Conservation (phyloP, 495 filamentous ascomycete genomes). For the Staphylotrichum longicolle region DNA sequence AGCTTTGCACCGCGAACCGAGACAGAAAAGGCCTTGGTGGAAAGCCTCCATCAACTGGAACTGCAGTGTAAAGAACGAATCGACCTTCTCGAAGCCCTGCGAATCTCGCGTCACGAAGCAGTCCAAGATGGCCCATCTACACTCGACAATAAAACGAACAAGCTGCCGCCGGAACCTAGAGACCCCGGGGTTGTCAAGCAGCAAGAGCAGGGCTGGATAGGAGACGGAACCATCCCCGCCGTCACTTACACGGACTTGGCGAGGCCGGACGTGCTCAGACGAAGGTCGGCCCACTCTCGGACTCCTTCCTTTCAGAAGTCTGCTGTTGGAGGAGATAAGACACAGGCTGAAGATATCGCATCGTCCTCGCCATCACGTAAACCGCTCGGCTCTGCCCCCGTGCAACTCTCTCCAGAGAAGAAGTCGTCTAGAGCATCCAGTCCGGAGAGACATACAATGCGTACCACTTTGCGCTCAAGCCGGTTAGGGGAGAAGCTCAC, state of each 20-base stretch:
- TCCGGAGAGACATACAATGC: constrained; percentile 79
- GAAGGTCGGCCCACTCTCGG: constrained; percentile 52
- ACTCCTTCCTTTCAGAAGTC: constrained; percentile 51
- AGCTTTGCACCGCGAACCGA: constrained; percentile 73
- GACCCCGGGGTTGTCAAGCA: constrained; percentile 30
- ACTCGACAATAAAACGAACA: not conserved
- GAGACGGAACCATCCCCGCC: constrained; percentile 75
- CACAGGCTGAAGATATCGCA: constrained; percentile 24
- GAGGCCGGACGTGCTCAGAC: constrained; percentile 62
- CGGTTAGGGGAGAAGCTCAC: constrained; percentile 58
- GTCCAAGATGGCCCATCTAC: constrained; percentile 31
- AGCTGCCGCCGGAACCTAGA: constrained; percentile 27
- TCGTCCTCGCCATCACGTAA: constrained; percentile 36
- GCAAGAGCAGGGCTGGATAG: constrained; percentile 61
- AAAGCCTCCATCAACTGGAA: constrained; percentile 78
- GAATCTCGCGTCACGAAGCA: constrained; percentile 67
- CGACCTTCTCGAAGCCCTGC: constrained; percentile 79
- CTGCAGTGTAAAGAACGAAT: constrained; percentile 92
- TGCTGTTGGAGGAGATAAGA: constrained; percentile 27
- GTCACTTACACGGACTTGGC: constrained; percentile 75
- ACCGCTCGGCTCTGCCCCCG: constrained; percentile 23
- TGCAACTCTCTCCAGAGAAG: constrained; percentile 32
- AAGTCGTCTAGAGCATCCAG: constrained; percentile 65
- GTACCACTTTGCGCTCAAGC: constrained; percentile 72
- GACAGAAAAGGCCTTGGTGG: constrained; percentile 79